Evolutionary conservation across 768 basidiomycete genomes (phyloP).

Genomic region (Strobilomyces confusus): DNA sequence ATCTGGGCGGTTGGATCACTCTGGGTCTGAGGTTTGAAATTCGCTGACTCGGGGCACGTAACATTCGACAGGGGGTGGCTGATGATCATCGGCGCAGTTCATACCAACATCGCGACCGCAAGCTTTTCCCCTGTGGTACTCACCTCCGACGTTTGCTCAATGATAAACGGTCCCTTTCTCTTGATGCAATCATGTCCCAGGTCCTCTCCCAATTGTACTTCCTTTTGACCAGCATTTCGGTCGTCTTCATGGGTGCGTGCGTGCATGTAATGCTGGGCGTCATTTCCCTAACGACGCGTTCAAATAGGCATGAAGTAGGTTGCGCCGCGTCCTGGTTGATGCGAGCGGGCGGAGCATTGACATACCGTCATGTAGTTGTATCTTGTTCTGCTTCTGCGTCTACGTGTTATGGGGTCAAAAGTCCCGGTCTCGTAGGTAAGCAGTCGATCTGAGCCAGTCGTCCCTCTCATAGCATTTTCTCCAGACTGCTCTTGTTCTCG

Average conservation of each 20-base stretch:
- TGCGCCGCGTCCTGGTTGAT: background rate
- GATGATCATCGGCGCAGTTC: too few relatives aligned
- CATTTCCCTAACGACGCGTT: background rate
- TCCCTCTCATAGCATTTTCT: background rate
- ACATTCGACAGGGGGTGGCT: too few relatives aligned
- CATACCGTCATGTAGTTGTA: background rate
- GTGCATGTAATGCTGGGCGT: background rate
- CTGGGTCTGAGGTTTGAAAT: too few relatives aligned
- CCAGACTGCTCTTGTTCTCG: slow-evolving; percentile 12
- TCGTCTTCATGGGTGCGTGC: slow-evolving; percentile 14
- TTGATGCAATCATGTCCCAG: slow-evolving; percentile 1
- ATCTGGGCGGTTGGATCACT: too few relatives aligned
- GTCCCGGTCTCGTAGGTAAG: slow-evolving; percentile 2
- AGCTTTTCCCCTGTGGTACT: too few relatives aligned
- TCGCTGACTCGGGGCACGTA: too few relatives aligned
- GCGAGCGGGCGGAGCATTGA: background rate
- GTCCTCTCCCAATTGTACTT: slow-evolving; percentile 7
- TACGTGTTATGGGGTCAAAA: slow-evolving; percentile 16
- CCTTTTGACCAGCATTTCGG: slow-evolving; percentile 5
- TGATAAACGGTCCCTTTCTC: too few relatives aligned
- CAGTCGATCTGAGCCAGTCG: background rate
- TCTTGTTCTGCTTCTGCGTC: slow-evolving; percentile 18
- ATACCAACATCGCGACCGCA: too few relatives aligned
- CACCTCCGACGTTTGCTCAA: too few relatives aligned
- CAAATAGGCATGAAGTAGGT: slow-evolving; percentile 18